A percentile compares a stretch with the other conserved stretches of the same genome.
Evolutionary conservation across 257 asterid species (phyloP).

Genomic region (Datura wrightii): DNA sequence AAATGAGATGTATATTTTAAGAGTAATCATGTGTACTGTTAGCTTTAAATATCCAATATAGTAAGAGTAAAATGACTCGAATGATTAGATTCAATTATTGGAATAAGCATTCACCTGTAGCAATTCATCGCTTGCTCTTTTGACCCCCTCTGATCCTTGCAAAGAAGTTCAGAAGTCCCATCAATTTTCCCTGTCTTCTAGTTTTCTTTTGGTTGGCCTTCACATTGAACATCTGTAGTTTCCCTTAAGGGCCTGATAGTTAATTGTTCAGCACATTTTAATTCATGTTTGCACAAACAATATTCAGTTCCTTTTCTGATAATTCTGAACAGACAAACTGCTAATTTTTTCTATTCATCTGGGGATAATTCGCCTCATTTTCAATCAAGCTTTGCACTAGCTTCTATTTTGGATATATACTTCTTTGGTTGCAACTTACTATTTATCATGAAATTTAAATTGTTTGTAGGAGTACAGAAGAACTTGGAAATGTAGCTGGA

Average conservation of each 20-base stretch:
- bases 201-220: slow-evolving; percentile 3
- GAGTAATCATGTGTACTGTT: neutral
- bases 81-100: neutral
- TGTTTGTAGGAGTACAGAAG: slow-evolving; percentile 52
- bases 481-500: slow-evolving; percentile 39
- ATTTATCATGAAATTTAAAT: slow-evolving; percentile 2
- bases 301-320: neutral
- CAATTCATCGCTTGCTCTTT: neutral
- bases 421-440: neutral
- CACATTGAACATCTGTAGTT: neutral
- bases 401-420: slow-evolving; percentile 23
- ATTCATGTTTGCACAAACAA: neutral
- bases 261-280: slow-evolving; percentile 6
- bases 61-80: neutral
- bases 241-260: slow-evolving; percentile 6
- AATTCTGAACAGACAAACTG: slow-evolving; percentile 8
- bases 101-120: neutral
- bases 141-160: neutral
- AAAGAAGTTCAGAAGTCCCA: neutral
- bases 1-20: slow-evolving; percentile 3
- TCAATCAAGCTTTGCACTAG: slow-evolving; percentile 22
- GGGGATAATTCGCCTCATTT: neutral
- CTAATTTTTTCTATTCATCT: neutral
- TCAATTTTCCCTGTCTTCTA: neutral
- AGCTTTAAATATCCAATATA: neutral